phyloP scores from a whole-genome alignment of 768 basidiomycete genomes.

The Suillus americanus region DNA sequence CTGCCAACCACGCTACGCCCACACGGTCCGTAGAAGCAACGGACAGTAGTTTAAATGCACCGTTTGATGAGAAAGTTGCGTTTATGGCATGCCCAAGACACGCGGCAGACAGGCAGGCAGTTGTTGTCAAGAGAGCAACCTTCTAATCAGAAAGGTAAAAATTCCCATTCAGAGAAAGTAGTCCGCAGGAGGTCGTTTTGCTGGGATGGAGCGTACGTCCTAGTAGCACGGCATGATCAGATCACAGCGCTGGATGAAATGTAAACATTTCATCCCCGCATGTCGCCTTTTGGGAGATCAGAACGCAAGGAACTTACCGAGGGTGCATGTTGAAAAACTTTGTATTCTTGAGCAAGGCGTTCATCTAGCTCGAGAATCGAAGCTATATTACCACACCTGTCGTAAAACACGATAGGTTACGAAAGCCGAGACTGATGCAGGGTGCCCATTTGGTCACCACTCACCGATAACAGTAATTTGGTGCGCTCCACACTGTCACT shows the following conservation, averaged over 20 bases:
- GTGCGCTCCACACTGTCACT: conserved; percentile 98
- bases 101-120: conserved; percentile 14
- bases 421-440: conserved; percentile 16
- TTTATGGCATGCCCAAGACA: conserved; percentile 27
- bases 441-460: conserved; percentile 27
- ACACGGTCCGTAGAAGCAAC: conserved; percentile 2
- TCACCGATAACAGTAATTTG: conserved; percentile 97
- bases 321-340: conserved; percentile 90
- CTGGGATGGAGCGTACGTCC: conserved; percentile 81
- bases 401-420: conserved; percentile 17
- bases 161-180: conserved; percentile 64
- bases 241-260: conserved; percentile 10
- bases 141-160: conserved; percentile 18
- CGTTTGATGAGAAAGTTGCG: conserved; percentile 8
- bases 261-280: conserved; percentile 8
- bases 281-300: conserved; percentile 10
- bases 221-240: conserved; percentile 28
- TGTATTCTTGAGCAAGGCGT: conserved; percentile 90
- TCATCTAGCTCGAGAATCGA: conserved; percentile 95
- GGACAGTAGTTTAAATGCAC: background rate
- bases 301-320: conserved; percentile 51
- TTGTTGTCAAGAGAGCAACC: conserved; percentile 4
- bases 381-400: conserved; percentile 92
- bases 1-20: conserved; percentile 3
- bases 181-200: conserved; percentile 83